Evolutionary conservation across 768 basidiomycete species (phyloP).

Genomic region (Coprinopsis marcescibilis): DNA sequence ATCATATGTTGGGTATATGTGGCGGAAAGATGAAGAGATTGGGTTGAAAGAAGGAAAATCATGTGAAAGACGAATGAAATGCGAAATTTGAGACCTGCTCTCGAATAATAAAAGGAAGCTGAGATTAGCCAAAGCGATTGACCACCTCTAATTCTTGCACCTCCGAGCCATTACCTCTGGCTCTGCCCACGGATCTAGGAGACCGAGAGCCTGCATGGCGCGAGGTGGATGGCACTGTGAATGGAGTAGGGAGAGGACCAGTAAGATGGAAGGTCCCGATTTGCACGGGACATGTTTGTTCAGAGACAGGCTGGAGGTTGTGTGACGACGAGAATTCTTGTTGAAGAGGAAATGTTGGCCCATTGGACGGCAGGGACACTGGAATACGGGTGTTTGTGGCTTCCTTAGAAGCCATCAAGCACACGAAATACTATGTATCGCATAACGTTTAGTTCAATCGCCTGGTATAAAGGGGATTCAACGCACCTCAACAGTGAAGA

Average conservation of each 20-base stretch:
- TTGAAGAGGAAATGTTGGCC: too few species aligned
- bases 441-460: not conserved
- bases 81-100: too few species aligned
- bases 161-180: slow-evolving; percentile 1
- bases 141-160: too few species aligned
- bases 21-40: too few species aligned
- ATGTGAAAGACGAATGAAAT: too few species aligned
- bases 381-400: not conserved
- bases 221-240: not conserved
- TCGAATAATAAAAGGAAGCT: too few species aligned
- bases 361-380: too few species aligned
- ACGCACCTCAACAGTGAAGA: slow-evolving; percentile 15
- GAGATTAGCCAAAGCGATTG: too few species aligned
- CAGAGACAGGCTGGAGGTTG: not conserved
- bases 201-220: not conserved
- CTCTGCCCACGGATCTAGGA: not conserved
- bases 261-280: slow-evolving; percentile 12
- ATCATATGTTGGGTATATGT: too few species aligned
- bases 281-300: slow-evolving; percentile 7
- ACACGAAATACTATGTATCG: slow-evolving; percentile 12
- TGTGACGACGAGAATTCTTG: too few species aligned
- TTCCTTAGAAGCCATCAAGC: slow-evolving; percentile 10
- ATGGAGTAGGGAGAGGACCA: slow-evolving; percentile 10
- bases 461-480: not conserved
- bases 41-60: too few species aligned